Evolutionary conservation across 2,329 filamentous ascomycete species (phyloP).

Genomic region (Echinosphaeria canescens): DNA sequence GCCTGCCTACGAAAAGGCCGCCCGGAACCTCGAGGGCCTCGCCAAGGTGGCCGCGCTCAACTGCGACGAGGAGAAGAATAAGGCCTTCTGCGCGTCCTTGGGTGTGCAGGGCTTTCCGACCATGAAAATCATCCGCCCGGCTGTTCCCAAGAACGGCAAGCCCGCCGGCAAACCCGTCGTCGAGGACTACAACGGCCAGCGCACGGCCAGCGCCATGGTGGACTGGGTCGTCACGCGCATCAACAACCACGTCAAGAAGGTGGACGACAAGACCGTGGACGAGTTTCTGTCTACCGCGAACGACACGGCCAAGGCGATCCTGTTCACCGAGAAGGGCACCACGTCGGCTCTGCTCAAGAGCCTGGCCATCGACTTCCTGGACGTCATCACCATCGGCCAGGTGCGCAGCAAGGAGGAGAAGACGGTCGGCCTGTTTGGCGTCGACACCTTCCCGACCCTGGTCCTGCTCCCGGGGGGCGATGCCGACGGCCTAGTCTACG

Average conservation of each 20-base stretch:
- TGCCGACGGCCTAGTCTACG: constrained; percentile 48
- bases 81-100: constrained; percentile 64
- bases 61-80: constrained; percentile 88
- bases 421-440: constrained; percentile 50
- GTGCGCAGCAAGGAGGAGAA: constrained; percentile 61
- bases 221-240: constrained; percentile 74
- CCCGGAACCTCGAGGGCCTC: constrained; percentile 70
- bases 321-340: constrained; percentile 87
- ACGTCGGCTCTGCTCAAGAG: constrained; percentile 67
- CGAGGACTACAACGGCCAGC: constrained; percentile 75
- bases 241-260: constrained; percentile 69
- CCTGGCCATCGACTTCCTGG: constrained; percentile 79
- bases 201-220: constrained; percentile 70
- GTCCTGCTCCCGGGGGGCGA: constrained; percentile 56
- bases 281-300: constrained; percentile 47
- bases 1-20: constrained; percentile 86
- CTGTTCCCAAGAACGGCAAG: too few relatives aligned
- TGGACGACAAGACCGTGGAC: constrained; percentile 62
- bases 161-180: constrained; percentile 50
- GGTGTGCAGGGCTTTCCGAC: constrained; percentile 91
- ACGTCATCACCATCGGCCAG: constrained; percentile 59
- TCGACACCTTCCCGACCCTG: constrained; percentile 61
- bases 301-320: constrained; percentile 58
- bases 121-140: constrained; percentile 77
- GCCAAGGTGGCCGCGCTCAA: constrained; percentile 90